phyloP scores from a whole-genome alignment of 2,329 filamentous ascomycete genomes.

The Aplosporella prunicola region DNA sequence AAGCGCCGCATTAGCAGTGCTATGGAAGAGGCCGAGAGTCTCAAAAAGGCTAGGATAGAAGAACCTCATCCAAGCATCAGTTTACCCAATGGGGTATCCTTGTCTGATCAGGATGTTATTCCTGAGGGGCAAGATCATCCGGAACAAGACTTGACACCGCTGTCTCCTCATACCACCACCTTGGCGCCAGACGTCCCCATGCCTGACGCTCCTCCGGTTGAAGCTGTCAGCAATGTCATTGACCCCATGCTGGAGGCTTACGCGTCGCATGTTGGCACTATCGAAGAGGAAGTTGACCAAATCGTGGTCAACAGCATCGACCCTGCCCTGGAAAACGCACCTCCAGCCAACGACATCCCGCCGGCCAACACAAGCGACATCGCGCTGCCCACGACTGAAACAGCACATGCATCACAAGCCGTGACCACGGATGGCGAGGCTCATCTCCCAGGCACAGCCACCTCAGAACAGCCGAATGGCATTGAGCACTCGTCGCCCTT shows the following conservation, averaged over 20 bases:
- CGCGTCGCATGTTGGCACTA: neutral
- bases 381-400: slow-evolving; percentile 27
- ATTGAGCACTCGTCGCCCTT: slow-evolving; percentile 13
- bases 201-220: slow-evolving; percentile 5
- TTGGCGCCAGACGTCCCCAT: slow-evolving; percentile 2
- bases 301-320: slow-evolving; percentile 3
- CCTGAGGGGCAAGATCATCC: neutral
- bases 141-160: neutral
- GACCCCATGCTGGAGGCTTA: slow-evolving; percentile 4
- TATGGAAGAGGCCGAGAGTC: slow-evolving; percentile 5
- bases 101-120: slow-evolving; percentile 4
- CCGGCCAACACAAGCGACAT: slow-evolving; percentile 19
- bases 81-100: neutral
- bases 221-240: neutral
- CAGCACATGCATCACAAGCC: too few relatives aligned
- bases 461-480: slow-evolving; percentile 1
- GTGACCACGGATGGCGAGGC: slow-evolving; percentile 17
- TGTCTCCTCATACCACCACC: too few relatives aligned
- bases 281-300: slow-evolving; percentile 2
- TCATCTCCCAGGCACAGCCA: slow-evolving; percentile 14
- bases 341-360: slow-evolving; percentile 15
- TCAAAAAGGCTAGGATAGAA: slow-evolving; percentile 10
- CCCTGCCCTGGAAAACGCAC: neutral
- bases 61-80: slow-evolving; percentile 2
- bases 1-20: slow-evolving; percentile 36